Evolutionary conservation across 148 eudicot species (phyloP).

Genomic region (Persicaria tinctoria): DNA sequence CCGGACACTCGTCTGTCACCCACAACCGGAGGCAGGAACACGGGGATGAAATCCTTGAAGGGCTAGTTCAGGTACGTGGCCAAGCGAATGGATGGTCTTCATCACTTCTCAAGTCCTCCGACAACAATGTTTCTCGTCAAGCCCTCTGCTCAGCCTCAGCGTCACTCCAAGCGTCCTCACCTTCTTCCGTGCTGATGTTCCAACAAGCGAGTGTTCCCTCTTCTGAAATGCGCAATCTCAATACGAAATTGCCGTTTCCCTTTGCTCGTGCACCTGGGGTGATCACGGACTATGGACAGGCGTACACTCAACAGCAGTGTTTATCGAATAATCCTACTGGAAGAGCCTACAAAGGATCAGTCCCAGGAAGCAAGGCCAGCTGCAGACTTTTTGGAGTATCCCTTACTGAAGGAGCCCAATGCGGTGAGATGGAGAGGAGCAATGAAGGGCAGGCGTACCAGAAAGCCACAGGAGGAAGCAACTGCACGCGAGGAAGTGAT

Average conservation of each 20-base stretch:
- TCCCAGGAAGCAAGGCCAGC: slow-evolving; percentile 17
- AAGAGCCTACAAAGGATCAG: background rate
- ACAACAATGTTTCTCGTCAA: background rate
- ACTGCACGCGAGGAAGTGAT: slow-evolving; percentile 36
- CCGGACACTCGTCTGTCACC: background rate
- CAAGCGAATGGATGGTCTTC: slow-evolving; percentile 37
- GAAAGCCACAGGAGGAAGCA: slow-evolving; percentile 22
- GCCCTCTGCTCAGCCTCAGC: slow-evolving; percentile 1
- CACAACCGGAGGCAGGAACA: slow-evolving; percentile 8
- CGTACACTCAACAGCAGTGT: background rate
- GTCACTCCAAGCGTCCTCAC: slow-evolving; percentile 36
- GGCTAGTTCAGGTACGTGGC: slow-evolving; percentile 33
- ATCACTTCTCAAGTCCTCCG: slow-evolving; percentile 6
- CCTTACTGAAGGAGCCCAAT: slow-evolving; percentile 33
- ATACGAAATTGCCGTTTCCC: background rate
- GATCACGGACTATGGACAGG: background rate
- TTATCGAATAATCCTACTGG: background rate
- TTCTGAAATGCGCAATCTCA: slow-evolving; percentile 8
- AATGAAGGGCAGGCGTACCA: slow-evolving; percentile 14
- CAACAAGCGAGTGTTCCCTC: slow-evolving; percentile 27
- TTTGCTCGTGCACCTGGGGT: background rate
- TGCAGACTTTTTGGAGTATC: slow-evolving; percentile 63
- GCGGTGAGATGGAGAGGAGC: slow-evolving; percentile 8
- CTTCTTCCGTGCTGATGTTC: slow-evolving; percentile 62
- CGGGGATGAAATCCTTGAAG: slow-evolving; percentile 29